Conservation (phyloP, 2,329 filamentous ascomycete genomes). For the Exophiala aquamarina region DNA sequence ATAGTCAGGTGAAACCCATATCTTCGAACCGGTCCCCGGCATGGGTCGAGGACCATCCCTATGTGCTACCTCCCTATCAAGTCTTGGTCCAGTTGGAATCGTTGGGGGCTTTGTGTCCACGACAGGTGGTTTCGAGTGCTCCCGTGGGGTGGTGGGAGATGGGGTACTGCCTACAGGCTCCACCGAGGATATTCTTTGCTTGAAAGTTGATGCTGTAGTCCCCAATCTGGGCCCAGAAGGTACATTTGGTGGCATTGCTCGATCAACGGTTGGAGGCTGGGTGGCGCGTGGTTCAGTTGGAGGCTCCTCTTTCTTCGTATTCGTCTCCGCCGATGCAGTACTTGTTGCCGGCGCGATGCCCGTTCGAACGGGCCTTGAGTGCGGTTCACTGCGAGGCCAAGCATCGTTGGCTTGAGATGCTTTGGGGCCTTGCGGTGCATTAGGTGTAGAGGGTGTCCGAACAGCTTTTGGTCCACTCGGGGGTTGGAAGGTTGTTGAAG, state of each 20-base stretch:
- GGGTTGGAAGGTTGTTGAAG: constrained; percentile 33
- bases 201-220: constrained; percentile 17
- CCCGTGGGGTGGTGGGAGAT: constrained; percentile 14
- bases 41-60: not conserved
- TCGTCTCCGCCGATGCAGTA: constrained; percentile 12
- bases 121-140: constrained; percentile 12
- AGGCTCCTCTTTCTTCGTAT: constrained; percentile 17
- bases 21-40: constrained; percentile 14
- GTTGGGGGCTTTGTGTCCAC: constrained; percentile 11
- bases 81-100: constrained; percentile 27
- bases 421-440: constrained; percentile 11
- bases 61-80: constrained; percentile 18
- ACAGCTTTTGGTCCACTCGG: constrained; percentile 47
- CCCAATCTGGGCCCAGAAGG: constrained; percentile 25
- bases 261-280: constrained; percentile 13
- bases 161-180: constrained; percentile 16
- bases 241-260: constrained; percentile 25
- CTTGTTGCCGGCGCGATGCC: constrained; percentile 5
- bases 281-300: constrained; percentile 15
- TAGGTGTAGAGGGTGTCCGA: constrained; percentile 29
- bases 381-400: constrained; percentile 17
- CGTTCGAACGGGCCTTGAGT: constrained; percentile 17
- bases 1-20: constrained; percentile 24
- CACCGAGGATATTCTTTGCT: constrained; percentile 21
- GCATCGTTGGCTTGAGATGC: constrained; percentile 13